phyloP scores from a whole-genome alignment of 2,329 filamentous ascomycete species.

The Sporothrix dimorphospora region DNA sequence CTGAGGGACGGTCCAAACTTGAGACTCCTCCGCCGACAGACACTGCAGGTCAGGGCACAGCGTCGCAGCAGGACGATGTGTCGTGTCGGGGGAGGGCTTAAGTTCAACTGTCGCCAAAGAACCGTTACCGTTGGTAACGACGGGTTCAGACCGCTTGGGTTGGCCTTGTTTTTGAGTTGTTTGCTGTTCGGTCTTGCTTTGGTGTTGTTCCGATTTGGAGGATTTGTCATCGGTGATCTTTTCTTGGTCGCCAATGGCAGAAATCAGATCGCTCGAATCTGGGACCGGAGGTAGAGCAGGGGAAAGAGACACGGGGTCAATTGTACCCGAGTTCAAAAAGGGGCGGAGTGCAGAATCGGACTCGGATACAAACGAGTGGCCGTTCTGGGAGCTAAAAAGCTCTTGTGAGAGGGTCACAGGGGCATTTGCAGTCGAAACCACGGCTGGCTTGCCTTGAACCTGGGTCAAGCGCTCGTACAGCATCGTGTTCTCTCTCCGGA shows the following conservation, averaged over 20 bases:
- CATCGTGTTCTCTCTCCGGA: conserved; percentile 48
- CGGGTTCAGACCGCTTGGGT: background rate
- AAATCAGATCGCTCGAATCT: conserved; percentile 44
- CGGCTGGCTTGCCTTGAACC: conserved; percentile 50
- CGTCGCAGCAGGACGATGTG: conserved; percentile 99
- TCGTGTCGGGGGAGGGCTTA: conserved; percentile 75
- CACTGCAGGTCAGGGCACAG: conserved; percentile 99
- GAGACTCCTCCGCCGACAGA: conserved; percentile 76
- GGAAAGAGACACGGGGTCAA: conserved; percentile 65
- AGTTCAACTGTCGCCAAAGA: conserved; percentile 37
- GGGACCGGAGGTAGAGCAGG: conserved; percentile 58
- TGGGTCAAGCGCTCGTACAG: conserved; percentile 56
- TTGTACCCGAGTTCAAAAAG: conserved; percentile 52
- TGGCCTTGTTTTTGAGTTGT: background rate
- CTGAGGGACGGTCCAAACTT: conserved; percentile 50
- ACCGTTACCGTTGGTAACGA: conserved; percentile 33
- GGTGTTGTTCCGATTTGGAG: background rate
- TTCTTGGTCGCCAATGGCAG: conserved; percentile 18
- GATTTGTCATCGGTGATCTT: background rate
- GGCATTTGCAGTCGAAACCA: conserved; percentile 46
- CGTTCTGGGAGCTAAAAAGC: conserved; percentile 57
- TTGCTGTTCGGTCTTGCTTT: background rate
- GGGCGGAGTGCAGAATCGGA: conserved; percentile 46
- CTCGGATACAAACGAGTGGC: conserved; percentile 39
- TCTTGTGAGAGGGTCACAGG: conserved; percentile 62